Evolutionary conservation across 2,329 filamentous ascomycete species (phyloP).

Genomic region (Colletotrichum acutatum): DNA sequence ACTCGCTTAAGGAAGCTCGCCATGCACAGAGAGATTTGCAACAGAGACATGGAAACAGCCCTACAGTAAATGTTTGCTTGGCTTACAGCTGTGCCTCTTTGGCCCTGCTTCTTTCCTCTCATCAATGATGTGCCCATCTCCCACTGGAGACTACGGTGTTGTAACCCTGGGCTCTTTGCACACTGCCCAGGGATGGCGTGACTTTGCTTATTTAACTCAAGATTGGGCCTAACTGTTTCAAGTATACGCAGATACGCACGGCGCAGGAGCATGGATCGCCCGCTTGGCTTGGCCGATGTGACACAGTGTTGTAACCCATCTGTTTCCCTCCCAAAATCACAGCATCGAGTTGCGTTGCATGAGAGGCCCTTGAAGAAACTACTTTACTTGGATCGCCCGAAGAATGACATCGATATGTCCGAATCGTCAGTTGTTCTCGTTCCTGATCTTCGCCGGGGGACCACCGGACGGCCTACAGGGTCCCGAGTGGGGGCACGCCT

Average conservation of each 20-base stretch:
- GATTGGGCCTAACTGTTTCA: constrained; percentile 26
- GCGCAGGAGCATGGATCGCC: constrained; percentile 17
- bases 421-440: neutral
- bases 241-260: constrained; percentile 7
- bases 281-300: constrained; percentile 20
- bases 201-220: constrained; percentile 19
- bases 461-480: no score
- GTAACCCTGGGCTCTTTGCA: neutral
- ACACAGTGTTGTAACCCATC: constrained; percentile 25
- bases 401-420: neutral
- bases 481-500: neutral
- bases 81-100: neutral
- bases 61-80: neutral
- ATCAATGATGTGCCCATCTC: neutral
- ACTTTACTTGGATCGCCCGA: constrained; percentile 21
- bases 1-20: constrained; percentile 14
- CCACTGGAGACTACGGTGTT: neutral
- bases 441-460: neutral
- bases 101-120: neutral
- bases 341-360: neutral
- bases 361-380: neutral
- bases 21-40: neutral
- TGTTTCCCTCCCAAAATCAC: neutral
- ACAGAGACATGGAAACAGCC: neutral
- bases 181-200: constrained; percentile 26